Percentiles rank a stretch among this genome's conserved stretches.
These are phyloP conservation scores for Cercis canadensis DNA, from an alignment of 306 rosid genomes.

Conservation along the genomic window DNA sequence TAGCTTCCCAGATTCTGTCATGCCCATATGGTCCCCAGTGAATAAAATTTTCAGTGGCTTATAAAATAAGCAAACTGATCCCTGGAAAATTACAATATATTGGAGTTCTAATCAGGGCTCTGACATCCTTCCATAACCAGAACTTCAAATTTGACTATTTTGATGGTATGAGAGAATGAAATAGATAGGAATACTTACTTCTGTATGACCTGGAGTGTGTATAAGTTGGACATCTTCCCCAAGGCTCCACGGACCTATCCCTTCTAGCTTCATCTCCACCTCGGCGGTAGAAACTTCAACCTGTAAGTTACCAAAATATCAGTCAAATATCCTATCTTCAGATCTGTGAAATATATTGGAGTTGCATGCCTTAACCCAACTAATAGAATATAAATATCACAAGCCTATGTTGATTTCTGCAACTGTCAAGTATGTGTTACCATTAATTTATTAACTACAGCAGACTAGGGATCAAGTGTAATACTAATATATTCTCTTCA, in stretches of 20 bases:
- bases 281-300: conserved; percentile 16
- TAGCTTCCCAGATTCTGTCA: conserved; percentile 9
- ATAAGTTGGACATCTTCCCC: conserved; percentile 18
- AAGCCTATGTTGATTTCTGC: background rate
- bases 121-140: background rate
- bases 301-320: background rate
- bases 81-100: background rate
- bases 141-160: background rate
- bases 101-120: background rate
- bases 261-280: conserved; percentile 30
- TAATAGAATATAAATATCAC: background rate
- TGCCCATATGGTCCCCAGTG: conserved; percentile 25
- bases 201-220: conserved; percentile 33
- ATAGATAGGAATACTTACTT: conserved; percentile 1
- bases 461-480: background rate
- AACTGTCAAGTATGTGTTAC: background rate
- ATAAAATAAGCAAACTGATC: conserved; percentile 32
- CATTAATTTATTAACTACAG: background rate
- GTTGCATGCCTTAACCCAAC: background rate
- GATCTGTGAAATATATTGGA: background rate
- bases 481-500: background rate
- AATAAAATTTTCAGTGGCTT: conserved; percentile 1
- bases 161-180: background rate
- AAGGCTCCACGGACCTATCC: conserved; percentile 31
- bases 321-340: too few relatives aligned